A percentile compares a stretch with the other conserved stretches of the same genome.
These are phyloP conservation scores for Ophiocordyceps camponoti-floridani DNA, from an alignment of 2,329 filamentous ascomycete species.

Conservation along the genomic window DNA sequence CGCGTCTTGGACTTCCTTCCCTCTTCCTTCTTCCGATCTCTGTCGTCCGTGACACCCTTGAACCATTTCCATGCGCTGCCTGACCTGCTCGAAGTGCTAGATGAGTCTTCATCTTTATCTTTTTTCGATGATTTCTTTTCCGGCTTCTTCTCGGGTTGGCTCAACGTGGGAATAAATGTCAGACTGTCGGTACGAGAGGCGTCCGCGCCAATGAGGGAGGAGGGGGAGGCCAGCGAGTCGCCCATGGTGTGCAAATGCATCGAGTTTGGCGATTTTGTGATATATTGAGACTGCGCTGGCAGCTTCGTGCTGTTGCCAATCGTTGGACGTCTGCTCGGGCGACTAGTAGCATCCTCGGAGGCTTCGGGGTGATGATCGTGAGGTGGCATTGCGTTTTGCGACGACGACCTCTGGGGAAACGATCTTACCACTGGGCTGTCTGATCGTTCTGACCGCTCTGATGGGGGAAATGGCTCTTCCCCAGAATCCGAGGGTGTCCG, in stretches of 20 bases:
- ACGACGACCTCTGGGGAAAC: constrained; percentile 37
- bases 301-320: constrained; percentile 1
- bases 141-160: constrained; percentile 49
- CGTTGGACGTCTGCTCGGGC: constrained; percentile 15
- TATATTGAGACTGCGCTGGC: constrained; percentile 3
- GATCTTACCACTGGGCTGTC: constrained; percentile 9
- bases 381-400: constrained; percentile 25
- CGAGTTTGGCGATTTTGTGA: constrained; percentile 1
- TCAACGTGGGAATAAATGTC: constrained; percentile 62
- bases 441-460: constrained; percentile 9
- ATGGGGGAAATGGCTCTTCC: constrained; percentile 40
- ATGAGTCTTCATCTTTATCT: constrained; percentile 44
- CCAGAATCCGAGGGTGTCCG: constrained; percentile 15
- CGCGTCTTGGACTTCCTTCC: constrained; percentile 51
- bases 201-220: constrained; percentile 51
- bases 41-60: constrained; percentile 57
- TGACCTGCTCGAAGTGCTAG: constrained; percentile 52
- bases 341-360: constrained; percentile 25
- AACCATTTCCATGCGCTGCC: constrained; percentile 56
- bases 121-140: constrained; percentile 65
- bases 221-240: constrained; percentile 21
- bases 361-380: constrained; percentile 9
- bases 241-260: constrained; percentile 8
- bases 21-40: constrained; percentile 41
- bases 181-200: constrained; percentile 55